phyloP scores from a whole-genome alignment of 2,329 filamentous ascomycete species.

The Penicillium brasilianum region DNA sequence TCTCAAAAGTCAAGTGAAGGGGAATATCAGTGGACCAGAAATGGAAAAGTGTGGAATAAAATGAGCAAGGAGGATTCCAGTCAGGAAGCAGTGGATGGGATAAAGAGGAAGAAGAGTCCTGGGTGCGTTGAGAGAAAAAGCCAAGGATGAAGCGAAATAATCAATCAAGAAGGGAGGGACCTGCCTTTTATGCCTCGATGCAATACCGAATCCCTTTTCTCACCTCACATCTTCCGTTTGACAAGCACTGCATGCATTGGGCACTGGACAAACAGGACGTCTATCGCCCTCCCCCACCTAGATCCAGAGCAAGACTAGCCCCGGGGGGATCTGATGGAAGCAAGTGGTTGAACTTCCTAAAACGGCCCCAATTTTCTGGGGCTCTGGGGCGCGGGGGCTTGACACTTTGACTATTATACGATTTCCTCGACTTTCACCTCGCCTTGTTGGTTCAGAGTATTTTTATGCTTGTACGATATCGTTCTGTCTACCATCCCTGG shows the following conservation, averaged over 20 bases:
- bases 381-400: constrained; percentile 13
- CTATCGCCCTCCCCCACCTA: not conserved
- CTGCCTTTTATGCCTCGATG: constrained; percentile 13
- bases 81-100: not conserved
- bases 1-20: constrained; percentile 2
- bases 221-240: not conserved
- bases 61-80: too few species aligned
- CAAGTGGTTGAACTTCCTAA: constrained; percentile 22
- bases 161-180: not conserved
- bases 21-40: not conserved
- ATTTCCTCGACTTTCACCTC: not conserved
- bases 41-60: not conserved
- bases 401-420: not conserved
- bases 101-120: not conserved
- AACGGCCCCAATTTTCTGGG: constrained; percentile 16
- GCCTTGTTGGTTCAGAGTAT: not conserved
- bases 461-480: not conserved
- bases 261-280: too few species aligned
- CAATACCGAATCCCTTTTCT: not conserved
- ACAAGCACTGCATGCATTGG: not conserved
- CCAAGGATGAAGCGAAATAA: not conserved
- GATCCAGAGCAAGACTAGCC: not conserved
- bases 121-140: not conserved
- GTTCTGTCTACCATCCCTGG: not conserved
- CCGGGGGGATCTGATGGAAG: not conserved